A percentile compares a stretch with the other conserved stretches of the same genome.
phyloP scores from a whole-genome alignment of 2,329 filamentous ascomycete genomes.

The Fusarium sp. region DNA sequence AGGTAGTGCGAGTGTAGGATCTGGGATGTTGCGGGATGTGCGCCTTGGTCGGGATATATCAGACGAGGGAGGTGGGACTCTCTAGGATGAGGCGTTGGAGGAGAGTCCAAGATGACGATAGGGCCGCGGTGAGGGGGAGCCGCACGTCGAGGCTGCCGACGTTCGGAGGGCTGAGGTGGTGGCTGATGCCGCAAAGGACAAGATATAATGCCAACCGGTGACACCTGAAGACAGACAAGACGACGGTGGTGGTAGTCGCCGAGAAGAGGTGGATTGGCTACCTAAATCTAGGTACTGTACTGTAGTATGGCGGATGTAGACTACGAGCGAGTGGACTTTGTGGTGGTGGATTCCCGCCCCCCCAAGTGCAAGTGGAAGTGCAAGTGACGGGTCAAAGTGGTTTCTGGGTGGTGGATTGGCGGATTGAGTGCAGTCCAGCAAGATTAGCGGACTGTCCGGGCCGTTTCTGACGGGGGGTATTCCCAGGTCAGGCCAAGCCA shows the following conservation, averaged over 20 bases:
- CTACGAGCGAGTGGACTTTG: slow-evolving; percentile 26
- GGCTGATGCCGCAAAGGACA: slow-evolving; percentile 5
- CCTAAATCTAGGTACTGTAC: slow-evolving; percentile 18
- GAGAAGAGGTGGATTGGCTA: slow-evolving; percentile 20
- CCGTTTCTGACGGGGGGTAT: neutral
- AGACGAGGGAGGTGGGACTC: slow-evolving; percentile 30
- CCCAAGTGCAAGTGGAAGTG: neutral
- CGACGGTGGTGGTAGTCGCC: slow-evolving; percentile 33
- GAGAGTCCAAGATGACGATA: slow-evolving; percentile 6
- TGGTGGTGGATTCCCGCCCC: slow-evolving; percentile 29
- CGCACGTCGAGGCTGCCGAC: slow-evolving; percentile 12
- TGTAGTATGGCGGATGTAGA: slow-evolving; percentile 4
- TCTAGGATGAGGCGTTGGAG: slow-evolving; percentile 9
- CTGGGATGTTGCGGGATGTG: slow-evolving; percentile 30
- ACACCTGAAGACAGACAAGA: slow-evolving; percentile 11
- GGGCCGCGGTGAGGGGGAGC: slow-evolving; percentile 23
- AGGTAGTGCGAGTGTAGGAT: slow-evolving; percentile 4
- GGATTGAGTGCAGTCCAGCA: neutral
- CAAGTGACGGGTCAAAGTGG: neutral
- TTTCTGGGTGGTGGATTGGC: neutral
- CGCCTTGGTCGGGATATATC: slow-evolving; percentile 15
- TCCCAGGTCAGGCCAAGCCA: neutral
- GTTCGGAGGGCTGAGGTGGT: slow-evolving; percentile 11
- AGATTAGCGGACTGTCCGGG: slow-evolving; percentile 1
- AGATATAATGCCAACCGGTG: slow-evolving; percentile 7